A percentile compares a stretch with the other conserved stretches of the same genome.
phyloP scores from a whole-genome alignment of 495 filamentous ascomycete species.

The Parathielavia hyrcaniae region DNA sequence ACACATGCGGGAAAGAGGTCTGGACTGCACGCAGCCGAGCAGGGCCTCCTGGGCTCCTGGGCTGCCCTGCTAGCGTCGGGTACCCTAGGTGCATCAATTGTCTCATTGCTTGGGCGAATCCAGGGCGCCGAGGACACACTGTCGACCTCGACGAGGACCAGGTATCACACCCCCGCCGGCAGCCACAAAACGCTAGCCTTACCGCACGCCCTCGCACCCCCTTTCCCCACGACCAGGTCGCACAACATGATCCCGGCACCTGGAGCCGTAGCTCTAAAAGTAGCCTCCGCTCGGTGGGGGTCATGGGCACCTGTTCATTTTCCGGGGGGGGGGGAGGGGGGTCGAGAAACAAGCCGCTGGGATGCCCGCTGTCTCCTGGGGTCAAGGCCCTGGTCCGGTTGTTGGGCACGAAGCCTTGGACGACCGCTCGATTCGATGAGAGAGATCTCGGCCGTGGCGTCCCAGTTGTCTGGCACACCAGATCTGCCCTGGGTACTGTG shows the following conservation, averaged over 20 bases:
- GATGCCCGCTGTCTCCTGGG: not conserved
- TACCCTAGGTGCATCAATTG: slow-evolving; percentile 2
- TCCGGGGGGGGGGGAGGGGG: not conserved
- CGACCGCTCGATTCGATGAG: slow-evolving; percentile 25
- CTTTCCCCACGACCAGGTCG: not conserved
- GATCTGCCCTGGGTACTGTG: not conserved
- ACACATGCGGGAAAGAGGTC: not conserved
- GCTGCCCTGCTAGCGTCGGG: not conserved
- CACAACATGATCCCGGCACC: slow-evolving; percentile 6
- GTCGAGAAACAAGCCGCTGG: slow-evolving; percentile 3
- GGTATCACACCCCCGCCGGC: not conserved
- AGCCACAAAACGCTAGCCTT: not conserved
- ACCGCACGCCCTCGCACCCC: not conserved
- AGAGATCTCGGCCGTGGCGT: slow-evolving; percentile 24
- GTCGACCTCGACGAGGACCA: not conserved
- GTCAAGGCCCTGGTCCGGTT: slow-evolving; percentile 12
- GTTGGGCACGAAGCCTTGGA: slow-evolving; percentile 6
- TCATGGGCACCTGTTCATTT: not conserved
- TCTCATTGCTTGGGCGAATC: slow-evolving; percentile 3
- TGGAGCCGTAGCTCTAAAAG: slow-evolving; percentile 1
- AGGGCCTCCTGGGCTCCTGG: not conserved
- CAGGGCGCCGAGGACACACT: not conserved
- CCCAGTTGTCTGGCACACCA: slow-evolving; percentile 22
- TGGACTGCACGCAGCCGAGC: not conserved
- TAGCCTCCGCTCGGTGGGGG: slow-evolving; percentile 15